Evolutionary conservation across 768 basidiomycete species (phyloP), one percentile per base, ranked within the genome.

Genomic region (Saitozyma sp.): DNA sequence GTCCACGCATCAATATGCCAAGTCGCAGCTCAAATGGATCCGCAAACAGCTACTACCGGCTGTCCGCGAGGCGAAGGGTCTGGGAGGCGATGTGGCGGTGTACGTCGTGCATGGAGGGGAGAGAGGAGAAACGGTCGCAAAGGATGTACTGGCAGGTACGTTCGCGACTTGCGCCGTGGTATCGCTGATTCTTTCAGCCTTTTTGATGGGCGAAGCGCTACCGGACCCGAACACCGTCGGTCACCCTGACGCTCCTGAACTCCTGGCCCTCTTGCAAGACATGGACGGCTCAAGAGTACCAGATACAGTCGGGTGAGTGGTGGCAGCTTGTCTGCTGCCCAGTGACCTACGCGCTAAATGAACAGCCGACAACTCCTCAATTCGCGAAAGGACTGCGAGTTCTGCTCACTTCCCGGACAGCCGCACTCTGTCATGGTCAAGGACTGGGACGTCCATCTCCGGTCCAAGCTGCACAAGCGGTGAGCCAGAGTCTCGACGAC

Each of bases 21-120:
- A 89, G 74, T 83, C 88, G 45, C 96, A 99, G 77, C 83, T 94
- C 48, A 86, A 88, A 42, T 99, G 96, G 96, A 87, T 98, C 52
- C 84, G 86, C 45, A 91, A 91, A 75, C 95, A 96, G 78, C 79
- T 98, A 13, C 78, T 96, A 42, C 94, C 93, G 3, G 87, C 85
- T 3, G 80, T 88, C 13, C 74, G 83, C 41, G 81, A 83, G 10
- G 83, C 85, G 9, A 85, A 86, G 59, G 66, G 71, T 9, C 67
- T 80, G 17, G 80, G 66, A 46, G 66, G 67, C 39, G 71, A 68
- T 16, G 73, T 76, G 0, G 53, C 51, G 11, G 58, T 79, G 7
- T 77, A 74, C 38, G 77, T 71, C 1, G 71, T 78, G 10, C 62
- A 67, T n/a, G 80, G 81, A 8, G 82, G 70, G 63, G 82, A 74